Evolutionary conservation across 225 moss, liverwort and hornwort species (phyloP).

Genomic region (Neckera pumila): DNA sequence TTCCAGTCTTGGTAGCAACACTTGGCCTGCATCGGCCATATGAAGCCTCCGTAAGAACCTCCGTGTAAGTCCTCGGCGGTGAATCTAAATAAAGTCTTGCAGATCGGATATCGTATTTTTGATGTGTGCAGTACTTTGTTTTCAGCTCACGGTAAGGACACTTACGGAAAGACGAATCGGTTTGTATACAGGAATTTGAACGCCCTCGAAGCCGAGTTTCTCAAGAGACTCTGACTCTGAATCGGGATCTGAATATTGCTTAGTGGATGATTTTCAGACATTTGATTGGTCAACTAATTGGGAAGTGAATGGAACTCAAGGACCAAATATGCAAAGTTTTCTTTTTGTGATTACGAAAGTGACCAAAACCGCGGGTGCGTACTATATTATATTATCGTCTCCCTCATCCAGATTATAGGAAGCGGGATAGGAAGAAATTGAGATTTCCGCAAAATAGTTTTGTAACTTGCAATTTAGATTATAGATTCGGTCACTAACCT

Average conservation of each 20-base stretch:
- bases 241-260: neutral
- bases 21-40: neutral
- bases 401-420: constrained; percentile 8
- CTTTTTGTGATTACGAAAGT: neutral
- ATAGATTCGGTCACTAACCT: neutral
- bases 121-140: neutral
- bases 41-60: neutral
- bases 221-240: neutral
- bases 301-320: neutral
- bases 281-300: neutral
- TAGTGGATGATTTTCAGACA: neutral
- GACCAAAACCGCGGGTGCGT: neutral
- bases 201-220: neutral
- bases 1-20: neutral
- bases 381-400: neutral
- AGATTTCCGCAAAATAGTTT: constrained; percentile 15
- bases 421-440: too few species aligned
- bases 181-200: neutral
- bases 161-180: neutral
- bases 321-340: neutral
- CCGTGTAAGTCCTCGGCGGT: neutral
- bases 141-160: neutral
- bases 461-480: constrained; percentile 5
- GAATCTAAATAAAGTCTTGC: neutral
- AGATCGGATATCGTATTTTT: neutral